These are phyloP conservation scores for Nitzschia sp. DNA, from an alignment of 108 stramenopile species.

Conservation along the genomic window DNA sequence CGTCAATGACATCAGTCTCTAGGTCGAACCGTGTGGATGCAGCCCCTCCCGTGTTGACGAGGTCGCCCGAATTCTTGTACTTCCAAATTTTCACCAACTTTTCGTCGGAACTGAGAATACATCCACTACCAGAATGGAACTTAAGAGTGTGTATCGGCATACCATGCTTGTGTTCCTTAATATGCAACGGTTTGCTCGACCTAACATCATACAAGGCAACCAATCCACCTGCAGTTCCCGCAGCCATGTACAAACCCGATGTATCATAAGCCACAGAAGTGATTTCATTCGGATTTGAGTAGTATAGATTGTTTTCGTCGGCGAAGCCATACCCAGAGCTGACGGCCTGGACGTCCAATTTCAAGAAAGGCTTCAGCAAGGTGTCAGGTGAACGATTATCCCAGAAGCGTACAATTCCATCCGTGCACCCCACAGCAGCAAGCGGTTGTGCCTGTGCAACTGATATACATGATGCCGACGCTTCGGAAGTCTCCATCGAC, in stretches of 20 bases:
- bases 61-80: slow-evolving; percentile 56
- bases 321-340: slow-evolving; percentile 73
- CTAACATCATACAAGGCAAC: slow-evolving; percentile 95
- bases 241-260: slow-evolving; percentile 87
- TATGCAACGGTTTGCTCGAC: slow-evolving; percentile 77
- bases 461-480: slow-evolving; percentile 63
- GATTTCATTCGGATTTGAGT: slow-evolving; percentile 58
- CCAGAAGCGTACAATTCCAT: slow-evolving; percentile 89
- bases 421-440: slow-evolving; percentile 82
- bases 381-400: slow-evolving; percentile 82
- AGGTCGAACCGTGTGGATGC: slow-evolving; percentile 7
- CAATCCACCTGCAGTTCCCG: slow-evolving; percentile 88
- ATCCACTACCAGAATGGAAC: slow-evolving; percentile 79
- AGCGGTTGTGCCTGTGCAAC: slow-evolving; percentile 71
- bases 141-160: slow-evolving; percentile 90
- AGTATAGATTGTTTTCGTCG: slow-evolving; percentile 39
- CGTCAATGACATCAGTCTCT: slow-evolving; percentile 15
- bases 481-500: slow-evolving; percentile 42
- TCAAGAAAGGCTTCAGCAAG: slow-evolving; percentile 67
- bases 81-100: slow-evolving; percentile 96
- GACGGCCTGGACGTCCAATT: slow-evolving; percentile 75
- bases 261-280: slow-evolving; percentile 84
- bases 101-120: slow-evolving; percentile 84
- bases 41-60: slow-evolving; percentile 21
- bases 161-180: slow-evolving; percentile 97